Evolutionary conservation across 768 basidiomycete genomes (phyloP).

Genomic region (Lentinus brumalis): DNA sequence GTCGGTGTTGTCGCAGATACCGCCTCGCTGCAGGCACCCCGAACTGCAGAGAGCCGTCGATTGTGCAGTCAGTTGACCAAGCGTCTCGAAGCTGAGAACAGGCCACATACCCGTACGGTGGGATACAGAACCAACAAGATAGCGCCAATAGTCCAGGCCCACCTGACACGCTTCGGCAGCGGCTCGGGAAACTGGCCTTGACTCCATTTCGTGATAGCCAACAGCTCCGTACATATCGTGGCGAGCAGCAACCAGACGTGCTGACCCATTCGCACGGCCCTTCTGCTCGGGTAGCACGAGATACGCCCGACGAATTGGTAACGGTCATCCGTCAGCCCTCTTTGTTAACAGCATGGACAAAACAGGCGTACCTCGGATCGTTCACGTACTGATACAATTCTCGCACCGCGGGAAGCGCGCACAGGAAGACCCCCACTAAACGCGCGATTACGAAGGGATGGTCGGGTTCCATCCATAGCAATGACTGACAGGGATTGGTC

Average conservation of each 20-base stretch:
- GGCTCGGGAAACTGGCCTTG: constrained; percentile 67
- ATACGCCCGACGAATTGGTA: constrained; percentile 7
- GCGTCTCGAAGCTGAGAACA: constrained; percentile 4
- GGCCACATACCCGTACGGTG: constrained; percentile 50
- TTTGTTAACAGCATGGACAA: constrained; percentile 8
- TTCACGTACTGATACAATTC: constrained; percentile 85
- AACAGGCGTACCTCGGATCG: constrained; percentile 64
- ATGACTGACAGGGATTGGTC: constrained; percentile 40
- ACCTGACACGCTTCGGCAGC: constrained; percentile 61
- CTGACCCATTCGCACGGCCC: constrained; percentile 86
- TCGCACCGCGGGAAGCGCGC: constrained; percentile 83
- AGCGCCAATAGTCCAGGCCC: constrained; percentile 65
- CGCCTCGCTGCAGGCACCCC: constrained; percentile 60
- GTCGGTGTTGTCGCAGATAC: constrained; percentile 45
- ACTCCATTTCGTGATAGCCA: constrained; percentile 84
- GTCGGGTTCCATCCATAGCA: constrained; percentile 89
- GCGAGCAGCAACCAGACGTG: constrained; percentile 87
- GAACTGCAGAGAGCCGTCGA: constrained; percentile 47
- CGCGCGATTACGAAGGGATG: constrained; percentile 79
- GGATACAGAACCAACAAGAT: constrained; percentile 71
- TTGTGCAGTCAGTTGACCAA: constrained; percentile 21
- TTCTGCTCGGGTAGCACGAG: constrained; percentile 43
- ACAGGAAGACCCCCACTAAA: constrained; percentile 77
- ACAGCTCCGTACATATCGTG: constrained; percentile 79
- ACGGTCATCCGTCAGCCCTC: constrained; percentile 8